phyloP scores from a whole-genome alignment of 495 filamentous ascomycete genomes.

The Hypoxylon subgilvum region DNA sequence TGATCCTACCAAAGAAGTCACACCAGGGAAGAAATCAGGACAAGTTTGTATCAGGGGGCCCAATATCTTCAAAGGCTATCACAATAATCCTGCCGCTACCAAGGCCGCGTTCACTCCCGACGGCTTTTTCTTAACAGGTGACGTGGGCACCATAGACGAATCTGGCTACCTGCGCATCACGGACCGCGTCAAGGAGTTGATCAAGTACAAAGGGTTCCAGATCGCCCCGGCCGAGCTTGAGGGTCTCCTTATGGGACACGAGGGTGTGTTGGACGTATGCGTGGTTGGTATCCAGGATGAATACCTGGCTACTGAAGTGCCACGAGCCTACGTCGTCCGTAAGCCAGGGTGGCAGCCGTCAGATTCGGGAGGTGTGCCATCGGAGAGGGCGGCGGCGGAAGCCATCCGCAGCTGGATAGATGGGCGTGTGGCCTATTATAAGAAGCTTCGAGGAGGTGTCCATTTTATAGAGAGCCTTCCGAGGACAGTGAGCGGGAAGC shows the following conservation, averaged over 20 bases:
- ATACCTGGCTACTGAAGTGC: slow-evolving; percentile 77
- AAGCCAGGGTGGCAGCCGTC: too few species aligned
- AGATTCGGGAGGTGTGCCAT: too few species aligned
- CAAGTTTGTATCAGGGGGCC: slow-evolving; percentile 82
- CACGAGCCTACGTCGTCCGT: slow-evolving; percentile 80
- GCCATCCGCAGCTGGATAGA: too few species aligned
- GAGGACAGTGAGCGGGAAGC: slow-evolving; percentile 87
- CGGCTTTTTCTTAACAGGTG: slow-evolving; percentile 85
- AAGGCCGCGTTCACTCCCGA: slow-evolving; percentile 68
- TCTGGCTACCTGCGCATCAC: slow-evolving; percentile 67
- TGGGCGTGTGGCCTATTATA: slow-evolving; percentile 56
- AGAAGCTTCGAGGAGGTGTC: slow-evolving; percentile 81
- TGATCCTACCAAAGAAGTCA: slow-evolving; percentile 47
- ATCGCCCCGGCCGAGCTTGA: slow-evolving; percentile 89
- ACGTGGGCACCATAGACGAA: slow-evolving; percentile 66
- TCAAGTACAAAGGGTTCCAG: slow-evolving; percentile 91
- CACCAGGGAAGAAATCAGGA: slow-evolving; percentile 44
- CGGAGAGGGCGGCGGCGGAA: too few species aligned
- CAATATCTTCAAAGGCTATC: slow-evolving; percentile 78
- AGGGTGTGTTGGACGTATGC: slow-evolving; percentile 79
- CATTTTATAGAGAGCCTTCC: slow-evolving; percentile 82
- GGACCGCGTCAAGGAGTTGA: slow-evolving; percentile 88
- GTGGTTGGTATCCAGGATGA: slow-evolving; percentile 81
- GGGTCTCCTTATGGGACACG: slow-evolving; percentile 72
- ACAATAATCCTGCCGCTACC: slow-evolving; percentile 71